Base-by-base conservation (phyloP, 306 rosid genomes). In the Oxytropis ochrocephala region DNA sequence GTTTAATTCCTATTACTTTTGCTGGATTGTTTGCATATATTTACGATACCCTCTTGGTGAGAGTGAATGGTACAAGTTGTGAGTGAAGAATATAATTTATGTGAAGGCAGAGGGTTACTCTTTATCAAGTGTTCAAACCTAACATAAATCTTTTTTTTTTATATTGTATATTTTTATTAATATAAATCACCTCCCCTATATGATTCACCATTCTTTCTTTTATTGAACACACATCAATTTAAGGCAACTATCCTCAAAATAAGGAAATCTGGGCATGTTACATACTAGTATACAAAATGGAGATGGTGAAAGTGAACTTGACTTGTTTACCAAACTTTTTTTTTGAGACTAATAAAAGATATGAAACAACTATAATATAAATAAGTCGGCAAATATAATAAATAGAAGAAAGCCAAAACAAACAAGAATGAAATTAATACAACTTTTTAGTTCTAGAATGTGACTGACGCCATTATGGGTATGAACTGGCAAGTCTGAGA, bases 341-440 rank as follows among this genome's bases (percentile, higher is more conserved):
- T 13, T 78, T 66, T 0, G 27, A 64, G 49, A 78, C 38, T 71
- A 13, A 46, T 46, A 17, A 69, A 69, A 71, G 69, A 71, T 57
- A 43, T 65, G 0, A 19, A 48, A 73, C 6, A 14, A 16, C 39
- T 67, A 49, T n/a, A 38, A 1, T 38, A 7, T 2, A 10, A 55
- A 50, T 14, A 14, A 67, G 49, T 41, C 48, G 57, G 74, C 54
- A 17, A 72, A 51, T 46, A 33, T 7, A 70, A 33, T 7, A 70
- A 19, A 41, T 44, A 27, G 46, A 50, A 36, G 63, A 29, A 74
- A 69, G 52, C 58, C 75, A 32, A 72, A 76, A 67, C 16, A 61
- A 76, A 76, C 64, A 75, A 5, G 81, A 49, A 0, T 44, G 72
- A 71, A 75, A 76, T 71, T 59, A 76, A 71, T 66, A 72, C 78